Evolutionary conservation across 1,284 basidiomycete genomes (phyloP).

Genomic region (Pseudozyma tsukubaensis): DNA sequence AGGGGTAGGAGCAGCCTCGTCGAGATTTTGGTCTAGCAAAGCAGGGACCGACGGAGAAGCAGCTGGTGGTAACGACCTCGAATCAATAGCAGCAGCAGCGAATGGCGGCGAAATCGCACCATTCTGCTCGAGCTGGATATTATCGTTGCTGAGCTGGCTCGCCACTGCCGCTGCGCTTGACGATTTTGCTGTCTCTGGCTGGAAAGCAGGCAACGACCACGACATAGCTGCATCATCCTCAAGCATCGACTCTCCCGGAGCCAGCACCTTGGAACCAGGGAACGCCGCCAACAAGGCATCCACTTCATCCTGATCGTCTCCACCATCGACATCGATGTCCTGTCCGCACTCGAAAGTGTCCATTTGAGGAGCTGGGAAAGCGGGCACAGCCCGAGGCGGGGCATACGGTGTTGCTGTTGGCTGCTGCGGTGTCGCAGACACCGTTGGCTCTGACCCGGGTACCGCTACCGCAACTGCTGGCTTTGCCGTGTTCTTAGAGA

Average conservation of each 20-base stretch:
- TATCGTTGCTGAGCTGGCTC: too few species aligned
- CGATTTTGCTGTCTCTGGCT: conserved; percentile 6
- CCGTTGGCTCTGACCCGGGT: background rate
- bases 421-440: background rate
- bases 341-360: conserved; percentile 24
- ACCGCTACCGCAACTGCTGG: conserved; percentile 6
- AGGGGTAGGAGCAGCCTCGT: conserved; percentile 2
- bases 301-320: conserved; percentile 41
- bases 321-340: background rate
- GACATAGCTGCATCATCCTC: conserved; percentile 18
- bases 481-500: conserved; percentile 27
- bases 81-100: too few species aligned
- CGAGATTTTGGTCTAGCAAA: background rate
- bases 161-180: background rate
- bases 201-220: conserved; percentile 34
- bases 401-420: conserved; percentile 17
- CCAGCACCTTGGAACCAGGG: conserved; percentile 52
- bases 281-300: conserved; percentile 46
- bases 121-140: background rate
- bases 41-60: background rate
- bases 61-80: too few species aligned
- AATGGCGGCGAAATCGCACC: background rate
- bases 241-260: conserved; percentile 42
- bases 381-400: conserved; percentile 15
- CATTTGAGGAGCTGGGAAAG: conserved; percentile 5